Evolutionary conservation across 805 yeast genomes (phyloP), one percentile per base, ranked within the genome.

Genomic region (Sungouiozyma ichnusensis): DNA sequence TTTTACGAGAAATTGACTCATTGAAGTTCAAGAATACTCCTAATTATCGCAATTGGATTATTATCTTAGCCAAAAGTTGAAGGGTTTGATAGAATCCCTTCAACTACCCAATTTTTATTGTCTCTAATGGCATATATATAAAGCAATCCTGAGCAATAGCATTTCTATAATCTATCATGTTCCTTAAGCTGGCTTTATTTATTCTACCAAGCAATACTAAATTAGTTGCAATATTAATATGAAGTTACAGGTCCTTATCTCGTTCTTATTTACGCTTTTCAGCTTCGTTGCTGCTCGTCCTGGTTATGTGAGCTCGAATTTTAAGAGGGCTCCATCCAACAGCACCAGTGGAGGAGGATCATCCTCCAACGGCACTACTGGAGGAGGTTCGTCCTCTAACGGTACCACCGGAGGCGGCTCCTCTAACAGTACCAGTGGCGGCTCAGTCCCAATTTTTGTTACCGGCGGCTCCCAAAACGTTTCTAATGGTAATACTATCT

Each of bases 361-460:
- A n/a, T n/a, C n/a, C n/a, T n/a, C n/a, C n/a, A n/a, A n/a, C n/a
- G n/a, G n/a, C n/a, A n/a, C n/a, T n/a, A n/a, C n/a, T n/a, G n/a
- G n/a, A 38, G 42, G 42, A 20, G 41, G 42, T 33, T 38, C 39
- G 20, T 39, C 43, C n/a, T 34, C 46, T 15, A 42, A 39, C 36
- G 46, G 43, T 39, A 42, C 48, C 8, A 34, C 29, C 14, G 38
- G 29, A 20, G 42, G 33, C 20, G 36, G 24, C 17, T 38, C 38
- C 19, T 24, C 29, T 11, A 24, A 24, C 11, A 24, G 27, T 24
- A 35, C 35, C 14, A 29, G 34, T 17, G 35, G 42, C 14, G 55
- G 60, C 20, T 33, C 47, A 3, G 51, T 48, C 19, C 44, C 48
- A 36, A 36, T 53, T 33, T 33, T 44, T 20, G 31, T 46, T 3